phyloP scores from a whole-genome alignment of 2,329 filamentous ascomycete genomes.

The Coniella lustricola region DNA sequence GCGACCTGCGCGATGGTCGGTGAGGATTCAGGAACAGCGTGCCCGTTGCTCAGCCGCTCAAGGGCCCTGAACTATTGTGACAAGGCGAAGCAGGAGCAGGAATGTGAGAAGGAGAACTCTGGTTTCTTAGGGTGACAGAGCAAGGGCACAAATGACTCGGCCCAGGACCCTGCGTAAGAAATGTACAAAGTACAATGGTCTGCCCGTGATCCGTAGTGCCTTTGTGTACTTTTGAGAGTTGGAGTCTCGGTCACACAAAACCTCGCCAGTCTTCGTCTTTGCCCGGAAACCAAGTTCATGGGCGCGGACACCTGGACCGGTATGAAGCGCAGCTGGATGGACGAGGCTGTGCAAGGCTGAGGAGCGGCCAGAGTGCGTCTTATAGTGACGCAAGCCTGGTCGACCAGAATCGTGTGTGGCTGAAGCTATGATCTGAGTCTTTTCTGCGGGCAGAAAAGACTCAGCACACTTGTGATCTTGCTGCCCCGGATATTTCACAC shows the following conservation, averaged over 20 bases:
- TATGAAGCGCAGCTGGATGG: neutral
- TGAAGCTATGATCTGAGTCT: neutral
- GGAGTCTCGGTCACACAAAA: no score
- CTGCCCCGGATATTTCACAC: neutral
- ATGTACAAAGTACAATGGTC: no score
- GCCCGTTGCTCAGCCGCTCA: neutral
- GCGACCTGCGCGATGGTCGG: neutral
- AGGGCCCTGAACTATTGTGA: neutral
- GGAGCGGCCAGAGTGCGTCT: neutral
- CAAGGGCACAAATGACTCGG: no score
- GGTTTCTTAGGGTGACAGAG: no score
- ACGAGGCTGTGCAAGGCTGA: conserved; percentile 7
- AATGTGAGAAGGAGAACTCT: no score
- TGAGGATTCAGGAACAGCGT: neutral
- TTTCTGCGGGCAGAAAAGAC: no score
- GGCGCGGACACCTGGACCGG: no score
- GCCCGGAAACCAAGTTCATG: no score
- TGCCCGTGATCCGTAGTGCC: no score
- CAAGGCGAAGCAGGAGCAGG: neutral
- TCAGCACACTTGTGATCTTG: neutral
- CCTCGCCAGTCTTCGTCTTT: no score
- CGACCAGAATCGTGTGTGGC: neutral
- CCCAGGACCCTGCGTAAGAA: no score
- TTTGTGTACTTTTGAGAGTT: no score
- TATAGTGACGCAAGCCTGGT: neutral